phyloP scores from a whole-genome alignment of 129 eudicot genomes.

The Chrysanthemum seticuspe region DNA sequence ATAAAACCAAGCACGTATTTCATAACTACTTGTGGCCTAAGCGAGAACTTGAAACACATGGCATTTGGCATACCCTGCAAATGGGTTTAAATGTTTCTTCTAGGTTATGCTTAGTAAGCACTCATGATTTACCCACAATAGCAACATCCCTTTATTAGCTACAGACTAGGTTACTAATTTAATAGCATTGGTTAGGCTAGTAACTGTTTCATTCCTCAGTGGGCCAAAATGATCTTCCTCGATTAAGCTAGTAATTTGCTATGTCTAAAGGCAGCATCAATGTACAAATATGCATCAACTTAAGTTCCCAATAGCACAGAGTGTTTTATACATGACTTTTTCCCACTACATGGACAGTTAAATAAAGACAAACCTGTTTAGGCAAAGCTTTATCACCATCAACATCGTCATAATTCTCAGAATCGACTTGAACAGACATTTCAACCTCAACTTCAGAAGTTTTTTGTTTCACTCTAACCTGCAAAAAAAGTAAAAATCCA shows the following conservation, averaged over 20 bases:
- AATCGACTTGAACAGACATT: conserved; percentile 56
- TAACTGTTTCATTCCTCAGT: not conserved
- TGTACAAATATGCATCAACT: not conserved
- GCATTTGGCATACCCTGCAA: conserved; percentile 1
- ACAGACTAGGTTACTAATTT: not conserved
- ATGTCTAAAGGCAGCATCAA: not conserved
- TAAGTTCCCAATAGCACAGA: too few species aligned
- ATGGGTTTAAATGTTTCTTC: not conserved
- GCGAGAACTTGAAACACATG: not conserved
- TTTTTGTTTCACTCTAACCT: conserved; percentile 74
- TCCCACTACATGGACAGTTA: not conserved
- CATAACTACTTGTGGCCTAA: not conserved
- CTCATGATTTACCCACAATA: not conserved
- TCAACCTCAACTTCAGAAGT: conserved; percentile 73
- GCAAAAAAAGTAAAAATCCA: conserved; percentile 18
- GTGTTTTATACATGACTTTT: not conserved
- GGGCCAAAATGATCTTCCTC: not conserved
- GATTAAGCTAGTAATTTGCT: not conserved
- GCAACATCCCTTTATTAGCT: not conserved
- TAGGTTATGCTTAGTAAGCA: conserved; percentile 6
- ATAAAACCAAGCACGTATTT: not conserved
- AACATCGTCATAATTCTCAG: conserved; percentile 62
- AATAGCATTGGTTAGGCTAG: not conserved
- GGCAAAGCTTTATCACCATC: conserved; percentile 38
- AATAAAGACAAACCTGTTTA: conserved; percentile 38